Conservation (phyloP, 495 filamentous ascomycete genomes). For the Hypomontagnella submonticulosa region DNA sequence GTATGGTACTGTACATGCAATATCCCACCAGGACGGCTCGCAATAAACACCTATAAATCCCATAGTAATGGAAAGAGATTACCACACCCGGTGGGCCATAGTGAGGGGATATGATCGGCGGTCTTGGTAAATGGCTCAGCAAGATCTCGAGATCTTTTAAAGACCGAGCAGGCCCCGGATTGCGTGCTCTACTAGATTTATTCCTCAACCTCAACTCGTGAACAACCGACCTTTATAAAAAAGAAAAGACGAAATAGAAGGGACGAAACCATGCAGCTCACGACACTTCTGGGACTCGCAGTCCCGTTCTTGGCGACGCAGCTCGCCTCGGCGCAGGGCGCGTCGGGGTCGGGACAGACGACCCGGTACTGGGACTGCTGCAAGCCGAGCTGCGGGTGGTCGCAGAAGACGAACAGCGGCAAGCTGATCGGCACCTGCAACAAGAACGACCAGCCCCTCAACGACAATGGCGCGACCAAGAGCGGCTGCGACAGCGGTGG, state of each 20-base stretch:
- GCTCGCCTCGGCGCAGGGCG: constrained; percentile 35
- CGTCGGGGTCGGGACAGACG: constrained; percentile 61
- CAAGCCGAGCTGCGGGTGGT: constrained; percentile 74
- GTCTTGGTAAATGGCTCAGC: constrained; percentile 10
- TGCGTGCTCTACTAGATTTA: constrained; percentile 26
- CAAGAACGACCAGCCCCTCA: constrained; percentile 64
- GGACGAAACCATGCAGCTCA: constrained; percentile 33
- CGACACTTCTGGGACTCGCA: constrained; percentile 26
- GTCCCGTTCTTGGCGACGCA: constrained; percentile 19
- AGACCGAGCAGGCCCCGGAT: constrained; percentile 18
- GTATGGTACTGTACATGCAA: constrained; percentile 24
- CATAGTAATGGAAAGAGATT: constrained; percentile 31
- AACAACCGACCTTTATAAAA: not conserved
- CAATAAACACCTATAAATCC: constrained; percentile 31
- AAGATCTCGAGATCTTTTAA: constrained; percentile 25
- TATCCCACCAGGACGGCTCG: constrained; percentile 29
- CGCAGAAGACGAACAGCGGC: constrained; percentile 61
- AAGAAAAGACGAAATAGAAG: not conserved
- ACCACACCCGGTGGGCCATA: constrained; percentile 33
- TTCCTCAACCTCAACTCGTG: not conserved
- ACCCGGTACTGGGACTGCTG: constrained; percentile 80
- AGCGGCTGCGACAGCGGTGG: constrained; percentile 66
- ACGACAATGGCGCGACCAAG: constrained; percentile 56
- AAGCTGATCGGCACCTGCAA: constrained; percentile 64
- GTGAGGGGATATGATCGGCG: constrained; percentile 30